phyloP scores from a whole-genome alignment of 768 basidiomycete genomes.

The Psilocybe cyanescens region DNA sequence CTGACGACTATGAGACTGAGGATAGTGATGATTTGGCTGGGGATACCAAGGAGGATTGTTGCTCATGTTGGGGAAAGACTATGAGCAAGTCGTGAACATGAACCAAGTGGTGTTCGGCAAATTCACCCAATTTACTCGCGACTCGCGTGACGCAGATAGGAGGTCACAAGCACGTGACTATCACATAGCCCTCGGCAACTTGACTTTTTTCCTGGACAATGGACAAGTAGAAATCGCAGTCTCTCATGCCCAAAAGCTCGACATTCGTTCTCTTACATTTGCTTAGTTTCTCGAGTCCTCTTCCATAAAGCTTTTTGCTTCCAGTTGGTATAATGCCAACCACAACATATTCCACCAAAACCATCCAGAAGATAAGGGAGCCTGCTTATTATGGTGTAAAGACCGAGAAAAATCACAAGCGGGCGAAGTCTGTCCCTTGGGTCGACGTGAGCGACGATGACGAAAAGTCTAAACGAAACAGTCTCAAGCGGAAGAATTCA shows the following conservation, averaged over 20 bases:
- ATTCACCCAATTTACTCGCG: slow-evolving; percentile 23
- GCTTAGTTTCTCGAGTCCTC: slow-evolving; percentile 2
- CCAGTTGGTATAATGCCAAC: slow-evolving; percentile 19
- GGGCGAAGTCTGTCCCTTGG: slow-evolving; percentile 36
- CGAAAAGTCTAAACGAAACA: slow-evolving; percentile 27
- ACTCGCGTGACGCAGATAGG: slow-evolving; percentile 23
- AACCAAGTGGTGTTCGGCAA: slow-evolving; percentile 4
- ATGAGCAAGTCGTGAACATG: slow-evolving; percentile 7
- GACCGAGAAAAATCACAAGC: slow-evolving; percentile 26
- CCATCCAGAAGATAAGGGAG: slow-evolving; percentile 24
- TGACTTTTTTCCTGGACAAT: slow-evolving; percentile 1
- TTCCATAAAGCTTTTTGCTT: slow-evolving; percentile 4
- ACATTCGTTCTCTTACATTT: slow-evolving; percentile 3
- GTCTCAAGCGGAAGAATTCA: slow-evolving; percentile 32
- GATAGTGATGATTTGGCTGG: slow-evolving; percentile 32
- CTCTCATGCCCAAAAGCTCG: slow-evolving; percentile 18
- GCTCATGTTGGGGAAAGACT: slow-evolving; percentile 32
- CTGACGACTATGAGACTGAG: slow-evolving; percentile 21
- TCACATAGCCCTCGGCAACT: slow-evolving; percentile 3
- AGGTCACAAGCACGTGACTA: slow-evolving; percentile 23
- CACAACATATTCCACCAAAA: slow-evolving; percentile 16
- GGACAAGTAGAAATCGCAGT: neutral
- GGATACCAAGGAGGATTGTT: slow-evolving; percentile 34
- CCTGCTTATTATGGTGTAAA: slow-evolving; percentile 27
- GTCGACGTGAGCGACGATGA: slow-evolving; percentile 47